Percentiles rank a stretch among this genome's conserved stretches.
Conservation (phyloP, 2,329 filamentous ascomycete species). For the Dryadomyces quercus-mongolicae region DNA sequence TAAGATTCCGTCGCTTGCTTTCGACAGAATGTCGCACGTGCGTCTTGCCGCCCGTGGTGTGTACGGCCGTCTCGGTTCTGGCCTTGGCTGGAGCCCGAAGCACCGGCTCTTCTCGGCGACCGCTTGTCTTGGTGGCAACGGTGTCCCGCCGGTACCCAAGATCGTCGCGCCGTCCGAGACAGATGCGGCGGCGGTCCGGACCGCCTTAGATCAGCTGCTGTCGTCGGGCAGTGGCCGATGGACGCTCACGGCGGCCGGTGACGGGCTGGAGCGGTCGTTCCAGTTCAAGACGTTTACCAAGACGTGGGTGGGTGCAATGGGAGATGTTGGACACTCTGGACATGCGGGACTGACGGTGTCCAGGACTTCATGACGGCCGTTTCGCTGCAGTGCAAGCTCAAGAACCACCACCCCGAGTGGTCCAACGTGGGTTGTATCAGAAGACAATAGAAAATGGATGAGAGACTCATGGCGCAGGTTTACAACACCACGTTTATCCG, state of each 20-base stretch:
- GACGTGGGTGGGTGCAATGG: constrained; percentile 45
- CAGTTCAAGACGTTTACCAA: constrained; percentile 54
- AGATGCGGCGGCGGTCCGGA: constrained; percentile 1
- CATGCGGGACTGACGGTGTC: neutral
- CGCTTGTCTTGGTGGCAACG: neutral
- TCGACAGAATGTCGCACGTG: neutral
- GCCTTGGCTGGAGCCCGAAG: too few relatives aligned
- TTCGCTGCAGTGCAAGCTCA: constrained; percentile 52
- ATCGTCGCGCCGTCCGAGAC: constrained; percentile 5
- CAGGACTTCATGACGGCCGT: constrained; percentile 67
- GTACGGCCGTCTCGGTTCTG: too few relatives aligned
- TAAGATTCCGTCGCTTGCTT: too few relatives aligned
- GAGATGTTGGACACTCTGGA: too few relatives aligned
- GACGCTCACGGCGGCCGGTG: constrained; percentile 35
- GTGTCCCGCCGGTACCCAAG: neutral
- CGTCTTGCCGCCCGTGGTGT: neutral
- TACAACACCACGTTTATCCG: constrained; percentile 60
- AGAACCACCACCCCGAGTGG: constrained; percentile 67
- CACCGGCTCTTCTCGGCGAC: neutral
- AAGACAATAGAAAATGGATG: too few relatives aligned
- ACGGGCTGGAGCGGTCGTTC: constrained; percentile 47
- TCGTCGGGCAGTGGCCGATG: constrained; percentile 34
- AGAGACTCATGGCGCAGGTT: constrained; percentile 38
- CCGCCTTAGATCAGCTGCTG: constrained; percentile 22
- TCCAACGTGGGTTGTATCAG: constrained; percentile 57